Evolutionary conservation across 345 rosid genomes (phyloP).

Genomic region (Sonneratia alba): DNA sequence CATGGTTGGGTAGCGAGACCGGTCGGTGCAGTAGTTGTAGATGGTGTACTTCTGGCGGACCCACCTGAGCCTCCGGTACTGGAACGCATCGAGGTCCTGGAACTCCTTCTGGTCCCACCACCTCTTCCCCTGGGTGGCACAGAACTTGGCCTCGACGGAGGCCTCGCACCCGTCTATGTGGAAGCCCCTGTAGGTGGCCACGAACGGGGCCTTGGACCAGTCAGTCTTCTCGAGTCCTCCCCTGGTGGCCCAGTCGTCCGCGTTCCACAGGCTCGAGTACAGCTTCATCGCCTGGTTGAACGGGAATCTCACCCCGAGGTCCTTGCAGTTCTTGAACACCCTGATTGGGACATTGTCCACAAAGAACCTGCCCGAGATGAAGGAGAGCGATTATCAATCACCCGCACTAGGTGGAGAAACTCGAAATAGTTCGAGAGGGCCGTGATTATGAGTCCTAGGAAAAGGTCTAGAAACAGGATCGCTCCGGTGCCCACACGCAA

Average conservation of each 20-base stretch:
- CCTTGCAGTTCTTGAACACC: constrained; percentile 77
- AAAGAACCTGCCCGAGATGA: constrained; percentile 34
- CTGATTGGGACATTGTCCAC: constrained; percentile 72
- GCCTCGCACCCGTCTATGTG: constrained; percentile 37
- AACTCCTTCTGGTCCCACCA: constrained; percentile 44
- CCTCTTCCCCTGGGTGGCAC: constrained; percentile 45
- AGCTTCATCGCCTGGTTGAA: constrained; percentile 79
- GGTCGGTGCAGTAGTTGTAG: constrained; percentile 29
- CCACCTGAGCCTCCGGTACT: constrained; percentile 30
- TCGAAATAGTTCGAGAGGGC: not conserved
- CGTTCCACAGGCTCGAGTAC: constrained; percentile 85
- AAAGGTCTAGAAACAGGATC: not conserved
- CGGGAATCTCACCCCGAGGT: constrained; percentile 61
- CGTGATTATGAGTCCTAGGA: not conserved
- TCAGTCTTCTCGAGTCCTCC: constrained; percentile 83
- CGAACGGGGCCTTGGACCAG: constrained; percentile 77
- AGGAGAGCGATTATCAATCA: too few species aligned
- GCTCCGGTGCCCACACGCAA: not conserved
- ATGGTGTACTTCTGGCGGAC: constrained; percentile 26
- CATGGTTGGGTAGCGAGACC: constrained; percentile 18
- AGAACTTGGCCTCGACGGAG: constrained; percentile 44
- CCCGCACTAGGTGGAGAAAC: not conserved
- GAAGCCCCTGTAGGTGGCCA: constrained; percentile 31
- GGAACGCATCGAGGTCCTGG: constrained; percentile 25
- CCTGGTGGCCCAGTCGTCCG: constrained; percentile 87